A percentile compares a stretch with the other conserved stretches of the same genome.
Conservation (phyloP, 768 basidiomycete species). For the Lactarius quietus region DNA sequence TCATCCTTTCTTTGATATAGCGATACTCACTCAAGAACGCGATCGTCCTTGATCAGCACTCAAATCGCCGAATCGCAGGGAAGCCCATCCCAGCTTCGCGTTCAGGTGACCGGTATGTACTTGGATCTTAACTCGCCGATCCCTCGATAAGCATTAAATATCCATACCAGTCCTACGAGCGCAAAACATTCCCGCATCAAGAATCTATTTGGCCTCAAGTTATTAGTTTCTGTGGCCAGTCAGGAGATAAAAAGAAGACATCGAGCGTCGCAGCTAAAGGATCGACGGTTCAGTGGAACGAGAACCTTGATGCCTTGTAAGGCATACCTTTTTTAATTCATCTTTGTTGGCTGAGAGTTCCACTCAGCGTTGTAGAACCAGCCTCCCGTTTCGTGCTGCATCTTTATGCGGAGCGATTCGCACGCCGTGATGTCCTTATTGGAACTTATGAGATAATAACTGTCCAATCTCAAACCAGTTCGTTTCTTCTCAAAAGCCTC, state of each 20-base stretch:
- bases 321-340: background rate
- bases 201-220: background rate
- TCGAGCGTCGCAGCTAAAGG: background rate
- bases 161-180: background rate
- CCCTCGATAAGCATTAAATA: background rate
- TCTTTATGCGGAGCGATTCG: background rate
- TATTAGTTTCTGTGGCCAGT: background rate
- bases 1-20: background rate
- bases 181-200: background rate
- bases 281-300: background rate
- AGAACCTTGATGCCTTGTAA: background rate
- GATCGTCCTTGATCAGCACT: background rate
- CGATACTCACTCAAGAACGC: background rate
- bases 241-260: background rate
- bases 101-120: background rate
- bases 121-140: background rate
- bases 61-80: background rate
- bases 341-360: background rate
- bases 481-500: background rate
- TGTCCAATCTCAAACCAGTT: background rate
- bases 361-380: background rate
- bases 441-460: background rate
- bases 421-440: background rate
- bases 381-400: background rate
- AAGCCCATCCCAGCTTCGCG: background rate